Conservation (phyloP, 768 basidiomycete genomes). For the Termitomyces sp. region DNA sequence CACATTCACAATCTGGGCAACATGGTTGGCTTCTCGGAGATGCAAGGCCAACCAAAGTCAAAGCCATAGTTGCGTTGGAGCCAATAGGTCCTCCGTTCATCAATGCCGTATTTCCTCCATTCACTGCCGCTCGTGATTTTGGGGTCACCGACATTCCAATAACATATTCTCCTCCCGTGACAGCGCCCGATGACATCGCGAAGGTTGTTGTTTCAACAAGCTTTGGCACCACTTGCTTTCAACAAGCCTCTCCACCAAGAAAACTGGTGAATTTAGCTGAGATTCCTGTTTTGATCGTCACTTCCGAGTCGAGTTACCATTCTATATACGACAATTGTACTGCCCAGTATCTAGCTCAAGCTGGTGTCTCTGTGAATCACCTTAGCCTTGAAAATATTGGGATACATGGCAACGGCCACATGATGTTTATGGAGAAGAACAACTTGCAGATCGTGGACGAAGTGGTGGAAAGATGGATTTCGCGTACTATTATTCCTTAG, state of each 20-base stretch:
- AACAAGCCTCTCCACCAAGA: slow-evolving; percentile 37
- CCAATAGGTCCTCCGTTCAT: slow-evolving; percentile 47
- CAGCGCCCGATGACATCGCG: slow-evolving; percentile 30
- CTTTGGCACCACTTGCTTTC: slow-evolving; percentile 32
- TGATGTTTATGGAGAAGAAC: slow-evolving; percentile 55
- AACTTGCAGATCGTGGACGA: slow-evolving; percentile 33
- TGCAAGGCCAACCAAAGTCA: slow-evolving; percentile 35
- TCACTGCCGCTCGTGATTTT: slow-evolving; percentile 33
- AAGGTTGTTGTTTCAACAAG: slow-evolving; percentile 20
- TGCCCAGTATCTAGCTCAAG: slow-evolving; percentile 35
- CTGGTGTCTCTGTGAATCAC: slow-evolving; percentile 39
- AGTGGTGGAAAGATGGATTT: slow-evolving; percentile 16
- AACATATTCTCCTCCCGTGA: slow-evolving; percentile 35
- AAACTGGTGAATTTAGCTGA: slow-evolving; percentile 34
- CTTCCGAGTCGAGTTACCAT: slow-evolving; percentile 46
- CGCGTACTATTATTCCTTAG: not conserved
- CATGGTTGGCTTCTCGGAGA: slow-evolving; percentile 48
- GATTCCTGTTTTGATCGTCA: slow-evolving; percentile 42
- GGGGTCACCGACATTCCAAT: slow-evolving; percentile 46
- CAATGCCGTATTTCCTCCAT: slow-evolving; percentile 30
- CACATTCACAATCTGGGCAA: slow-evolving; percentile 46
- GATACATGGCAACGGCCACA: slow-evolving; percentile 48
- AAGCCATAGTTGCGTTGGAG: slow-evolving; percentile 44
- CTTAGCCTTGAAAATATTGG: slow-evolving; percentile 35
- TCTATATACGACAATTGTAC: slow-evolving; percentile 42